Conservation (phyloP, 208 protist genomes). For the Trypanosoma avium region DNA sequence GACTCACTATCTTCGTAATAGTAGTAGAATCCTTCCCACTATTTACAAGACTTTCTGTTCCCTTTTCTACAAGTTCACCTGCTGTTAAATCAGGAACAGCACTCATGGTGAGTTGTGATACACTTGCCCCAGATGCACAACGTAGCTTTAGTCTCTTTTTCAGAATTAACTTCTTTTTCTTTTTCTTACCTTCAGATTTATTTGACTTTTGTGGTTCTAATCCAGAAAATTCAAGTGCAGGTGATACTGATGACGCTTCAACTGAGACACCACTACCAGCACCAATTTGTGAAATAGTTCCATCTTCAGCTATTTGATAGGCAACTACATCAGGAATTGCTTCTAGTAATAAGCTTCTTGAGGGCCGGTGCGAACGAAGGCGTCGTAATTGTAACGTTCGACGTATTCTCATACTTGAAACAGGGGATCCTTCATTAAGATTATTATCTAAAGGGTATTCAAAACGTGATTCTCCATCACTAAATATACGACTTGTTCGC, state of each 20-base stretch:
- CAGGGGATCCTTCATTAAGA: background rate
- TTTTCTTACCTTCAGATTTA: slow-evolving; percentile 18
- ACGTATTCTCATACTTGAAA: background rate
- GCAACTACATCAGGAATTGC: slow-evolving; percentile 37
- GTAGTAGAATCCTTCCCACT: slow-evolving; percentile 2
- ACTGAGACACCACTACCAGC: background rate
- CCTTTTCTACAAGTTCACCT: slow-evolving; percentile 48
- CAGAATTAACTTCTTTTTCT: slow-evolving; percentile 45
- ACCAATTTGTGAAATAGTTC: slow-evolving; percentile 23
- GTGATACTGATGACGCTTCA: too few species aligned
- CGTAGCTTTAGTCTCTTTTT: slow-evolving; percentile 36
- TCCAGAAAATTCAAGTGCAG: background rate
- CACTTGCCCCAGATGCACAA: slow-evolving; percentile 17
- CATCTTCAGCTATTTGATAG: slow-evolving; percentile 39
- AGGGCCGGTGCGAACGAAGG: slow-evolving; percentile 11
- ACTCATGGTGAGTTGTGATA: slow-evolving; percentile 28
- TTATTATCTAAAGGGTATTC: background rate
- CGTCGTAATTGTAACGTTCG: slow-evolving; percentile 6
- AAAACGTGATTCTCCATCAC: slow-evolving; percentile 20
- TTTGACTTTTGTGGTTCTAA: background rate
- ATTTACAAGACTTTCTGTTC: slow-evolving; percentile 25
- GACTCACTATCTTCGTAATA: too few species aligned
- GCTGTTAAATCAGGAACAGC: slow-evolving; percentile 41
- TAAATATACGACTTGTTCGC: slow-evolving; percentile 33
- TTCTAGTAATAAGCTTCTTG: slow-evolving; percentile 16